Evolutionary conservation across 2,329 filamentous ascomycete genomes (phyloP), one percentile per base, ranked within the genome.

Genomic region (Aspergillus ruber): DNA sequence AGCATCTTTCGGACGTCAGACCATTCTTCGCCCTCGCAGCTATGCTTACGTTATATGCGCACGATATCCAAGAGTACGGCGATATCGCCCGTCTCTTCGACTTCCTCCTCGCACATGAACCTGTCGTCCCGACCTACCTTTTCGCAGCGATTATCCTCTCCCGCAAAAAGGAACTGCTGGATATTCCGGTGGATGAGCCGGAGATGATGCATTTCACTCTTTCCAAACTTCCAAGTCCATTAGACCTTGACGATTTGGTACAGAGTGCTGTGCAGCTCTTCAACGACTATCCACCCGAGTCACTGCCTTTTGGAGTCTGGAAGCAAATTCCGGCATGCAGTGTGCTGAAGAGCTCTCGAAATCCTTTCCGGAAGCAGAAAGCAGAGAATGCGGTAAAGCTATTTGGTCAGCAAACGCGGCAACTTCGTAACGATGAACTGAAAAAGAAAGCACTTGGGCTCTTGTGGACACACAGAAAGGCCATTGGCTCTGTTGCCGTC

Each of bases 21-120:
- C 91, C 93, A 1, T 96, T 90, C 67, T 98, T 95, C 67, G 93
- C 93, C 4, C 77, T 98, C 4, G 84, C 88, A n/a, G 90, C 89
- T 42, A 95, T 90, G 0, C 78, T 98, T 39, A 98, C 94, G 29
- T 84, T 98, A 74, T 98, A 96, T 67, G 90, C 93, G 15, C 93
- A 98, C 70, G 91, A 97, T 65, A 90, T 98, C 51, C 85, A 93
- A 67, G 83, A 85, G 38, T 96, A 95, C 65, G 81, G 81, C 53
- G 86, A 91, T 56, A 97, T 98, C 61, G 82, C 90, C 29, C 82
- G 93, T 20, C 74, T 98, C 1, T 98, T 96, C 66, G 93, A 98
- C 70, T 90, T 91, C 46, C 79, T 98, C 42, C 77, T 98, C 4
- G 88, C 91, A 3, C 82, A 81, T 43, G 88, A 94, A 66, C 88